These are phyloP conservation scores for Didymellaceae sp. DNA, from an alignment of 2,329 filamentous ascomycete genomes.

Conservation along the genomic window DNA sequence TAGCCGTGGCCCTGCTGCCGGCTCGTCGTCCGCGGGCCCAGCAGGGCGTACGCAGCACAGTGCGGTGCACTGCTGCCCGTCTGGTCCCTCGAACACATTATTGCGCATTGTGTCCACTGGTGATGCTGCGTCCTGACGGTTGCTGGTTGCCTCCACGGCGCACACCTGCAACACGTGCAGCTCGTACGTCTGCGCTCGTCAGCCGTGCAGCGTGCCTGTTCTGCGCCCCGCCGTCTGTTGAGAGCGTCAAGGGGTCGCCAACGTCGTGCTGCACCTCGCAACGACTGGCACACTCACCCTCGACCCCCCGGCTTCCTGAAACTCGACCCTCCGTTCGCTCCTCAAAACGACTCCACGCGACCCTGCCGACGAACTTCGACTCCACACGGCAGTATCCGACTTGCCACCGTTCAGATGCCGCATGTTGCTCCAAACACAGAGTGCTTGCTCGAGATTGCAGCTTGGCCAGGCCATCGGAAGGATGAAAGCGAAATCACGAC, in stretches of 20 bases:
- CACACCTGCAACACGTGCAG: constrained; percentile 1
- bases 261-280: constrained; percentile 9
- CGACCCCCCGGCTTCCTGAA: constrained; percentile 4
- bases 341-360: constrained; percentile 1
- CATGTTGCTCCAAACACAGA: constrained; percentile 4
- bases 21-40: background rate
- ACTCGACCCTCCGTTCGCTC: constrained; percentile 8
- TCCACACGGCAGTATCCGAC: constrained; percentile 13
- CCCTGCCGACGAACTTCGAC: background rate
- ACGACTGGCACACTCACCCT: constrained; percentile 2
- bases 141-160: background rate
- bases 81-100: no score
- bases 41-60: no score
- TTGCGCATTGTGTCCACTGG: no score
- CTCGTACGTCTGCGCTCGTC: background rate
- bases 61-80: no score
- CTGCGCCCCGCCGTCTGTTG: constrained; percentile 4
- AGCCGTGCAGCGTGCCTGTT: background rate
- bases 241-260: constrained; percentile 1
- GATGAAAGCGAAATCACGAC: constrained; percentile 2
- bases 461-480: background rate
- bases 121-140: no score
- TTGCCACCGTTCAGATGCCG: constrained; percentile 1
- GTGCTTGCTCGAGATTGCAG: background rate
- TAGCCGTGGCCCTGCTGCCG: background rate